A percentile compares a stretch with the other conserved stretches of the same genome.
Conservation (phyloP, 1,284 basidiomycete genomes). For the Cryptococcus sp. region DNA sequence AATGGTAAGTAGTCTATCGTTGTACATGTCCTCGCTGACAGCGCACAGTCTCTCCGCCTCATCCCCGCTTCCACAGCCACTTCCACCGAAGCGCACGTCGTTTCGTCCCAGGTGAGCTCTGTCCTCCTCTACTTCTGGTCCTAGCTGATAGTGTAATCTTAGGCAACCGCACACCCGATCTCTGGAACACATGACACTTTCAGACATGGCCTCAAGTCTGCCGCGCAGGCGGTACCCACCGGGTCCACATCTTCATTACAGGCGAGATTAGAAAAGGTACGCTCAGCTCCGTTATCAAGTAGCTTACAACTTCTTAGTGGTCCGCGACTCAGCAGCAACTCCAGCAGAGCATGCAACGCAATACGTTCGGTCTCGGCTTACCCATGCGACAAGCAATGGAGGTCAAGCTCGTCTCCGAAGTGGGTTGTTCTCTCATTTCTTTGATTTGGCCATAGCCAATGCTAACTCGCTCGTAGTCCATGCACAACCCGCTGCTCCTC, state of each 20-base stretch:
- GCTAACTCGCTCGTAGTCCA: constrained; percentile 19
- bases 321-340: constrained; percentile 86
- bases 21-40: constrained; percentile 3
- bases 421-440: constrained; percentile 57
- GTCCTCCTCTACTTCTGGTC: not conserved
- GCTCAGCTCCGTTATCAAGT: not conserved
- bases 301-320: constrained; percentile 64
- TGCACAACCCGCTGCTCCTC: constrained; percentile 46
- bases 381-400: constrained; percentile 93
- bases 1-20: not conserved
- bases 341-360: constrained; percentile 80
- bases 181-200: constrained; percentile 51
- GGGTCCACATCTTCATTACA: constrained; percentile 44
- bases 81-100: constrained; percentile 40
- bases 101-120: constrained; percentile 44
- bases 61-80: constrained; percentile 43
- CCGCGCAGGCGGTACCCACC: constrained; percentile 39
- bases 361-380: constrained; percentile 81
- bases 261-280: constrained; percentile 50
- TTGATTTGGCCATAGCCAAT: not conserved
- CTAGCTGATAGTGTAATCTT: not conserved
- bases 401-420: constrained; percentile 76
- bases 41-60: constrained; percentile 39
- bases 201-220: constrained; percentile 45
- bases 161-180: constrained; percentile 48